phyloP scores from a whole-genome alignment of 2,329 filamentous ascomycete species.

The Diplodia mutila region DNA sequence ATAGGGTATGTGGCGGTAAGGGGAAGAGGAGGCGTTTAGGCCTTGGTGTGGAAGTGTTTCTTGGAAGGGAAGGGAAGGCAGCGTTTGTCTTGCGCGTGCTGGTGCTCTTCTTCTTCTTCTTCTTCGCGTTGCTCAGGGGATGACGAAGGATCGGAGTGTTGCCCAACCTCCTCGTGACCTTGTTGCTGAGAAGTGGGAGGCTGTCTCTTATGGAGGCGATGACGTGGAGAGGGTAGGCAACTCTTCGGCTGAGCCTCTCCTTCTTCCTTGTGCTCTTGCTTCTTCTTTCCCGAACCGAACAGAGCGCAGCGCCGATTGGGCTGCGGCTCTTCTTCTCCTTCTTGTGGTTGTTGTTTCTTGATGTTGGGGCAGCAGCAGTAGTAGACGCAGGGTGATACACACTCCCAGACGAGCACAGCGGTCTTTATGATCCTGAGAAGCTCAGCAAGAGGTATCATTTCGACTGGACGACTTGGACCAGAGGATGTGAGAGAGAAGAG shows the following conservation, averaged over 20 bases:
- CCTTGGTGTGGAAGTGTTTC: not conserved
- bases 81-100: not conserved
- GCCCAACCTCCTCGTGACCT: not conserved
- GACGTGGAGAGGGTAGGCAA: not conserved
- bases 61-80: not conserved
- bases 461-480: conserved; percentile 3
- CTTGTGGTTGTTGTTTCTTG: not conserved
- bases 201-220: not conserved
- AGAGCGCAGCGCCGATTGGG: conserved; percentile 15
- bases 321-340: not conserved
- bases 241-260: conserved; percentile 5
- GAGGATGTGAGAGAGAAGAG: not conserved
- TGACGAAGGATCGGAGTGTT: not conserved
- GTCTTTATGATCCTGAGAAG: conserved; percentile 19
- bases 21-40: not conserved
- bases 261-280: not conserved
- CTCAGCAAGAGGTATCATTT: conserved; percentile 22
- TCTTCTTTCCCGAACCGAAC: not conserved
- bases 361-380: conserved; percentile 18
- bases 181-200: not conserved
- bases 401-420: conserved; percentile 22
- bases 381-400: conserved; percentile 17
- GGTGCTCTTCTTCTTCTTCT: not conserved
- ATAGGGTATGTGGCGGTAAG: not conserved
- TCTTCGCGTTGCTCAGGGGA: not conserved